Base-by-base conservation (phyloP, 108 stramenopile genomes). In the Mayamaea pseudoterrestris region DNA sequence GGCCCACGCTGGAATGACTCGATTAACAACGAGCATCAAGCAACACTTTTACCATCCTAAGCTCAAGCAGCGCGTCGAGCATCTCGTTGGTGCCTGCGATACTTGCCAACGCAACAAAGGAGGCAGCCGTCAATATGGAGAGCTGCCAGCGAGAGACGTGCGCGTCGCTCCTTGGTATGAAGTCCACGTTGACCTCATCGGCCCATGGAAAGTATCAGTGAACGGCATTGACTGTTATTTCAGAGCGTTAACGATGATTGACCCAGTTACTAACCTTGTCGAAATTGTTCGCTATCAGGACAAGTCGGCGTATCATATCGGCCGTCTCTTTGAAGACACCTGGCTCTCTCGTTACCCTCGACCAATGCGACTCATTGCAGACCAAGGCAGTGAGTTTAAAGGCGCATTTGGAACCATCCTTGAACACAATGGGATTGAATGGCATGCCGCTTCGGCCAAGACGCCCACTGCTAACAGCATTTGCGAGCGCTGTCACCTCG, bases 261-360 rank as follows among this genome's bases (percentile, higher is more conserved):
- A 66, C 30, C 44, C 44, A 14, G 58, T 44, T 3, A 44, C 54
- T 7, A 55, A 55, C 22, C 29, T 63, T 17, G 22, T 48, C 13
- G 61, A 63, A 41, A 13, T 49, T 3, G 30, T 55, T 1, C 31
- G 61, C 2, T 17, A 55, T 3, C 27, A 55, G 30, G 44, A 61
- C 11, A 68, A 57, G 31, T 43, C 50, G 0, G 13, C 43, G 4
- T 35, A 3, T 17, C 65, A 66, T 29, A 42, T 64, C n/a, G 31
- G 45, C 27, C 30, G 55, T 2, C 53, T 56, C 17, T 63, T 73
- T 35, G 47, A 35, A 1, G 58, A 67, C 45, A 23, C 22, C n/a
- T 73, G 71, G 71, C 34, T 73, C 1, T 42, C 49, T 21, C 35
- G 67, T 26, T 74, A 74, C 58, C 67, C 72, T 13, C 18, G 41